A percentile compares a stretch with the other conserved stretches of the same genome.
Conservation (phyloP, 176 grass and related monocot genomes). For the Eremochloa ophiuroides region DNA sequence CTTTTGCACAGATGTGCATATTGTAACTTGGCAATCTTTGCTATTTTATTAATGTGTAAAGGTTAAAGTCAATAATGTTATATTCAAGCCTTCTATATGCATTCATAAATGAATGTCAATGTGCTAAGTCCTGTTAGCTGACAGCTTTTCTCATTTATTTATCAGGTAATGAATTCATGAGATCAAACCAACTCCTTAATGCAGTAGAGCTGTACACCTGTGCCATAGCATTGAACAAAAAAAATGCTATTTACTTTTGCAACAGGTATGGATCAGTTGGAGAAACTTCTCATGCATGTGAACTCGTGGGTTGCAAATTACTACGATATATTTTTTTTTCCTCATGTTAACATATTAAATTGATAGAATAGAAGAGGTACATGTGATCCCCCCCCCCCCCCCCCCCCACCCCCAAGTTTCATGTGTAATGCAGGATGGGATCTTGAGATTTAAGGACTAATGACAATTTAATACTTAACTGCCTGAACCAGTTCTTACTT, state of each 20-base stretch:
- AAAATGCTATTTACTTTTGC: constrained; percentile 79
- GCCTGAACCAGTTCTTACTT: not conserved
- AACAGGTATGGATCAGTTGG: constrained; percentile 46
- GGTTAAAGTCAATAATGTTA: not conserved
- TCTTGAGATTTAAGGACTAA: constrained; percentile 3
- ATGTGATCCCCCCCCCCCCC: not conserved
- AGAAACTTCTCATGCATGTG: not conserved
- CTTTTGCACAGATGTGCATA: constrained; percentile 4
- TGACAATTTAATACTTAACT: not conserved
- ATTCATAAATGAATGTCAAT: constrained; percentile 5
- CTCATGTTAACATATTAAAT: not conserved
- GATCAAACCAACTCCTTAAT: constrained; percentile 54
- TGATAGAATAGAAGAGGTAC: not conserved
- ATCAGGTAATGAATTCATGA: constrained; percentile 79
- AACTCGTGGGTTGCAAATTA: not conserved
- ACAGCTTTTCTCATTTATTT: constrained; percentile 21
- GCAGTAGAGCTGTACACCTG: constrained; percentile 73
- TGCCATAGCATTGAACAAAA: constrained; percentile 60
- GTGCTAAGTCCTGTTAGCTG: constrained; percentile 20
- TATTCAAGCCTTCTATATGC: constrained; percentile 13
- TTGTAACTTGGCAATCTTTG: not conserved
- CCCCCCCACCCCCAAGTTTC: not conserved
- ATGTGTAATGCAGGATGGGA: not conserved
- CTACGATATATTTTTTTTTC: not conserved
- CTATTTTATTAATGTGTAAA: not conserved